Evolutionary conservation across 1,284 basidiomycete species (phyloP).

Genomic region (Bondarzewia mesenterica): DNA sequence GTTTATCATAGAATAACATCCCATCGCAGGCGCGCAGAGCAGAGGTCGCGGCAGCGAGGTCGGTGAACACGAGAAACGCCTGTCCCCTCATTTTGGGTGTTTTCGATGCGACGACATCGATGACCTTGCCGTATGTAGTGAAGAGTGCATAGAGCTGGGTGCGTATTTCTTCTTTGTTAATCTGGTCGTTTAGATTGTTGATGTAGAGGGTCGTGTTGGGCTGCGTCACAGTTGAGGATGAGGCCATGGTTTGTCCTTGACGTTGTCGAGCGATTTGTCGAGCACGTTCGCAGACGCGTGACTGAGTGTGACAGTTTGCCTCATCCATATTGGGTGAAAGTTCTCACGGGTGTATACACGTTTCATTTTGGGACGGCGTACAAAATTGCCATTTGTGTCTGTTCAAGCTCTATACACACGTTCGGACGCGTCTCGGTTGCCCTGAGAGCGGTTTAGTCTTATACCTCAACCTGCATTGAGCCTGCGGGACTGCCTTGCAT

Average conservation of each 20-base stretch:
- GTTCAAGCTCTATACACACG: background rate
- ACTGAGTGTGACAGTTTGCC: background rate
- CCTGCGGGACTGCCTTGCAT: background rate
- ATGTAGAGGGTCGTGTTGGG: conserved; percentile 90
- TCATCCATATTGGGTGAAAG: background rate
- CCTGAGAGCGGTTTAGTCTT: background rate
- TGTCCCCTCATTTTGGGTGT: conserved; percentile 85
- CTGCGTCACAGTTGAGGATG: conserved; percentile 36
- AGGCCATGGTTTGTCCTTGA: conserved; percentile 24
- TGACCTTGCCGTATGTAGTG: conserved; percentile 85
- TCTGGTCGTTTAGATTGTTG: conserved; percentile 90
- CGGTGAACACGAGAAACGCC: conserved; percentile 93
- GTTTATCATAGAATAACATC: conserved; percentile 89
- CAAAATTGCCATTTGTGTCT: background rate
- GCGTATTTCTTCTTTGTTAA: conserved; percentile 89
- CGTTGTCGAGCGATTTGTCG: background rate
- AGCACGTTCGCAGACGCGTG: conserved; percentile 11
- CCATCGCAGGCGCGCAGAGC: conserved; percentile 88
- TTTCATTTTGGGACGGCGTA: background rate
- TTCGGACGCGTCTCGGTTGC: background rate
- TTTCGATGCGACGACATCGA: conserved; percentile 94
- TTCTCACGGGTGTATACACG: conserved; percentile 9
- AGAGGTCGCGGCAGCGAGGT: conserved; percentile 81
- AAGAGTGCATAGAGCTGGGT: conserved; percentile 86
- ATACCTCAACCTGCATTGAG: background rate